Evolutionary conservation across 352 stramenopile genomes (phyloP).

Genomic region (Pythium phragmiticola): DNA sequence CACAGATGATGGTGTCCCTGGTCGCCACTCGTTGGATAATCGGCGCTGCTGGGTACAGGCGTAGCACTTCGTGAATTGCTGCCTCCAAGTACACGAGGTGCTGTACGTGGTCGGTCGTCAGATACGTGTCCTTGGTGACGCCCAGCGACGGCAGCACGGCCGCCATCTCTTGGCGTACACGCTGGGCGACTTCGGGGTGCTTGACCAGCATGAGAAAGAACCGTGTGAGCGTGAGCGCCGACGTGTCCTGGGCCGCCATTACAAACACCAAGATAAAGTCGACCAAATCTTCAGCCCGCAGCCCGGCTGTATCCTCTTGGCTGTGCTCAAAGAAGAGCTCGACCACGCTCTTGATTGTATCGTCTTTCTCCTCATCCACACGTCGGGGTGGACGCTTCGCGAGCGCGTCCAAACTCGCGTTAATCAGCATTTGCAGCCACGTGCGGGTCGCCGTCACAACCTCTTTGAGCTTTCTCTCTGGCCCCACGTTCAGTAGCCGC

Average conservation of each 20-base stretch:
- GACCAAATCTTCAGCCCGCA: slow-evolving; percentile 52
- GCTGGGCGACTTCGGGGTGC: slow-evolving; percentile 32
- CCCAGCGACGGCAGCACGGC: slow-evolving; percentile 16
- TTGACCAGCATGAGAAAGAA: slow-evolving; percentile 64
- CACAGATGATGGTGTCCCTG: slow-evolving; percentile 46
- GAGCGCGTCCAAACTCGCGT: slow-evolving; percentile 7
- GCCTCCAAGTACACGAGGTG: slow-evolving; percentile 59
- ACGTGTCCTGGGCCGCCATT: slow-evolving; percentile 71
- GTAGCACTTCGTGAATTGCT: slow-evolving; percentile 55
- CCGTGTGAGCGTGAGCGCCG: slow-evolving; percentile 67
- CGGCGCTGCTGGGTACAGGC: slow-evolving; percentile 27
- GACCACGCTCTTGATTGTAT: slow-evolving; percentile 15
- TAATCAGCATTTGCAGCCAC: slow-evolving; percentile 27
- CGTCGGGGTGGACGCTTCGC: too few relatives aligned
- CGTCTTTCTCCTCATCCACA: neutral
- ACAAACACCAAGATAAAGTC: slow-evolving; percentile 74
- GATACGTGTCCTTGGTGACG: slow-evolving; percentile 29
- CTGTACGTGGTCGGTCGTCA: slow-evolving; percentile 49
- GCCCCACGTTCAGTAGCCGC: too few relatives aligned
- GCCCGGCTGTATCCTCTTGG: slow-evolving; percentile 18
- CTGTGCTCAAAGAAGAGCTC: slow-evolving; percentile 24
- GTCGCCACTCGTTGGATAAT: slow-evolving; percentile 55
- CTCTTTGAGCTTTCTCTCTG: too few relatives aligned
- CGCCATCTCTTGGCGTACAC: slow-evolving; percentile 51
- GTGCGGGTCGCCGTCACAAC: too few relatives aligned